A percentile compares a stretch with the other conserved stretches of the same genome.
phyloP scores from a whole-genome alignment of 2,329 filamentous ascomycete species.

The Colletotrichum simmondsii region DNA sequence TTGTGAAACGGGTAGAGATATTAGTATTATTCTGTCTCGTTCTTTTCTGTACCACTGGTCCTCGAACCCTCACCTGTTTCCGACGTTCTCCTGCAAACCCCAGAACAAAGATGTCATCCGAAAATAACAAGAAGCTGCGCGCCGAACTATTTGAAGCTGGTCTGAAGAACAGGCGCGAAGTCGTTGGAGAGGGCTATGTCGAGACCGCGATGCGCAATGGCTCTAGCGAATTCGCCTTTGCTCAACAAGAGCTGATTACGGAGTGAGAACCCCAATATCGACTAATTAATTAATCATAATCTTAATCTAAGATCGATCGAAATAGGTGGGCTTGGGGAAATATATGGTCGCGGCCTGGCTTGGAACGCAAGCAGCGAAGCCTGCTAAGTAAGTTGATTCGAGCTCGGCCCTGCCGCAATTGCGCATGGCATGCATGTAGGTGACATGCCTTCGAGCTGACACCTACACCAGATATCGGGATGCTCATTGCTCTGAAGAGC shows the following conservation, averaged over 20 bases:
- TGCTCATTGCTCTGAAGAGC: slow-evolving; percentile 70
- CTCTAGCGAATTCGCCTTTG: slow-evolving; percentile 64
- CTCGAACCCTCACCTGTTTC: not conserved
- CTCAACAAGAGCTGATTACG: slow-evolving; percentile 71
- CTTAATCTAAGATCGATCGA: not conserved
- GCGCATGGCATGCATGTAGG: not conserved
- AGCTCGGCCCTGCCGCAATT: not conserved
- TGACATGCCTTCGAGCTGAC: not conserved
- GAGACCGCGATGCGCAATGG: slow-evolving; percentile 63
- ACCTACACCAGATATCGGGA: slow-evolving; percentile 59
- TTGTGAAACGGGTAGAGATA: not conserved
- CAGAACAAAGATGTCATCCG: slow-evolving; percentile 10
- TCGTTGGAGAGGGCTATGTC: slow-evolving; percentile 70
- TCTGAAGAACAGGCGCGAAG: slow-evolving; percentile 66
- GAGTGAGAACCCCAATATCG: slow-evolving; percentile 50
- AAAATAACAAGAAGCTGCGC: slow-evolving; percentile 21
- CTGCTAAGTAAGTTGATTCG: slow-evolving; percentile 53
- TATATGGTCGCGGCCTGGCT: slow-evolving; percentile 70
- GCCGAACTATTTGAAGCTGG: slow-evolving; percentile 67
- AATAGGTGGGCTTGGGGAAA: slow-evolving; percentile 64
- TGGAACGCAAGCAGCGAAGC: slow-evolving; percentile 68
- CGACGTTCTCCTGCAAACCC: not conserved
- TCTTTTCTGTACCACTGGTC: not conserved
- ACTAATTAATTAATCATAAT: too few relatives aligned
- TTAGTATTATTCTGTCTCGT: not conserved